These are phyloP conservation scores for Maudiozyma serrabonitensis DNA, from an alignment of 805 yeast species.

Conservation along the genomic window DNA sequence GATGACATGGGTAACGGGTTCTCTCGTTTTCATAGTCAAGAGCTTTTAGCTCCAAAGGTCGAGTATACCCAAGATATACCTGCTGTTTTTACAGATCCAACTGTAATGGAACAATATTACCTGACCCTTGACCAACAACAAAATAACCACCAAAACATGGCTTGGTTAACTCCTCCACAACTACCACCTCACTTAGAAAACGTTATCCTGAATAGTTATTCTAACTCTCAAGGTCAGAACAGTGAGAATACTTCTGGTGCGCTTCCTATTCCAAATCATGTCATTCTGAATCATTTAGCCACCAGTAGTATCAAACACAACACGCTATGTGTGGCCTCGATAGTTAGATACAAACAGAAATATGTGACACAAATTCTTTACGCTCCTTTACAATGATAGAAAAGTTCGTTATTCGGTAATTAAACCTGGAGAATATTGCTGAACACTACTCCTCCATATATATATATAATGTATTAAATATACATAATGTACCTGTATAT, in stretches of 20 bases:
- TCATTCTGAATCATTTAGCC: constrained; percentile 88
- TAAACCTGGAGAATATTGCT: too few species aligned
- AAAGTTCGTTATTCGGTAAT: not conserved
- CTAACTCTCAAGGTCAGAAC: constrained; percentile 23
- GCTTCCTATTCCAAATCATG: constrained; percentile 89
- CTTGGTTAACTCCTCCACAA: constrained; percentile 81
- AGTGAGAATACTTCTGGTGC: constrained; percentile 78
- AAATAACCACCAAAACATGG: constrained; percentile 46
- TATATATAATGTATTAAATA: not conserved
- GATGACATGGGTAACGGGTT: constrained; percentile 78
- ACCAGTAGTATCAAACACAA: constrained; percentile 91
- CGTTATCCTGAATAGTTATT: constrained; percentile 75
- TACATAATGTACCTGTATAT: not conserved
- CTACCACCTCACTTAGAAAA: constrained; percentile 94
- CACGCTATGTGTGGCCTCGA: constrained; percentile 86
- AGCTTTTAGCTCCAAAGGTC: constrained; percentile 20
- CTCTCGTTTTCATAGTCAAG: constrained; percentile 62
- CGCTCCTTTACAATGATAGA: constrained; percentile 47
- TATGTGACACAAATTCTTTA: constrained; percentile 87
- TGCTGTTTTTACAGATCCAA: constrained; percentile 74
- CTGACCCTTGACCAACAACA: constrained; percentile 65
- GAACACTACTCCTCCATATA: too few species aligned
- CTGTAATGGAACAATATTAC: constrained; percentile 80
- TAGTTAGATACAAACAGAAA: constrained; percentile 78
- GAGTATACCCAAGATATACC: constrained; percentile 63